Percentiles rank a stretch among this genome's conserved stretches.
These are phyloP conservation scores for Domatiomyces catenatus DNA, from an alignment of 2,329 filamentous ascomycete species.

Conservation along the genomic window DNA sequence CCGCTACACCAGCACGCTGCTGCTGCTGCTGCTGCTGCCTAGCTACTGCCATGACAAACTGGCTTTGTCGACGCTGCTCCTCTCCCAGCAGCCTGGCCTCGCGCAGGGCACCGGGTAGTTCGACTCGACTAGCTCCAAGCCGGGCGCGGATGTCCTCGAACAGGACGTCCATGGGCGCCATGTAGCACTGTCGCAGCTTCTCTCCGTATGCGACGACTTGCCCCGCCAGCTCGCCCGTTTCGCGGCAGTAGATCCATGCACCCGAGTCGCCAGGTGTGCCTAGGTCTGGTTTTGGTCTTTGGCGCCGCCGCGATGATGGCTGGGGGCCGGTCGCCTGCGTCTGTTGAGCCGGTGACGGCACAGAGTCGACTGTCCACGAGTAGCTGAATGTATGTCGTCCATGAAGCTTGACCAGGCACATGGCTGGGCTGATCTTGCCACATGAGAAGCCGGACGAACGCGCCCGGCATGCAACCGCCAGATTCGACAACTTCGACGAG, in stretches of 20 bases:
- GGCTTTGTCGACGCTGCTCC: constrained; percentile 1
- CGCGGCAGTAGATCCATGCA: constrained; percentile 77
- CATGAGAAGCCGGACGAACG: constrained; percentile 71
- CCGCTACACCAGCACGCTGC: neutral
- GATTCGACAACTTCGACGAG: constrained; percentile 49
- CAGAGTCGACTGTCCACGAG: constrained; percentile 46
- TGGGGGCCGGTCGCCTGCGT: neutral
- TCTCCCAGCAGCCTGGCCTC: neutral
- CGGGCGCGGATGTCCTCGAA: constrained; percentile 54
- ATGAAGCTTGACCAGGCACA: constrained; percentile 76
- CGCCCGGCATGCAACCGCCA: constrained; percentile 74
- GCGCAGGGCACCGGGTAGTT: constrained; percentile 7
- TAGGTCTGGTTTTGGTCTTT: constrained; percentile 2
- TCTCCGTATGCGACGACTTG: constrained; percentile 82
- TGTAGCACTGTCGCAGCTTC: constrained; percentile 69
- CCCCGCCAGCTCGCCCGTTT: constrained; percentile 65
- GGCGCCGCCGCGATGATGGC: neutral
- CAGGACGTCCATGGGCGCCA: constrained; percentile 86
- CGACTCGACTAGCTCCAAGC: constrained; percentile 11
- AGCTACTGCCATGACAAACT: constrained; percentile 1
- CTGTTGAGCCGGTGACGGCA: constrained; percentile 35
- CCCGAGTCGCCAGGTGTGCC: constrained; percentile 73
- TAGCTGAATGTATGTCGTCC: constrained; percentile 68
- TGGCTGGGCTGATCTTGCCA: constrained; percentile 59
- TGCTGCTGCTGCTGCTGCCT: neutral